These are phyloP conservation scores for Boletus bicolor DNA, from an alignment of 768 basidiomycete species.

Conservation along the genomic window DNA sequence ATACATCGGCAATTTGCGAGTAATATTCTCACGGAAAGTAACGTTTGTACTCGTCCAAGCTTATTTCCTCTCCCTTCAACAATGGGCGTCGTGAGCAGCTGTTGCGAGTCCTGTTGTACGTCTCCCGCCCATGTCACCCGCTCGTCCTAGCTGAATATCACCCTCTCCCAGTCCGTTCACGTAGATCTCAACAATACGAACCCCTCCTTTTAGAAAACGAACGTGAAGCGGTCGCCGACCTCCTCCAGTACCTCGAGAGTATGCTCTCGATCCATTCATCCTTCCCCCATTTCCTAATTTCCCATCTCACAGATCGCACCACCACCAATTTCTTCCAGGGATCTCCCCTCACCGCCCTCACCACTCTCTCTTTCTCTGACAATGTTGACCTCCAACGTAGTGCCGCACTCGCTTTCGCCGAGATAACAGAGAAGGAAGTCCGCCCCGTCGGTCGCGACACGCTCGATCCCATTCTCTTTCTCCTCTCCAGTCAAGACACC, in stretches of 20 bases:
- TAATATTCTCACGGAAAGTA: conserved; percentile 23
- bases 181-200: conserved; percentile 83
- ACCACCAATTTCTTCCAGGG: conserved; percentile 99
- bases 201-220: conserved; percentile 88
- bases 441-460: conserved; percentile 95
- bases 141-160: conserved; percentile 13
- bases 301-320: conserved; percentile 61
- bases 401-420: conserved; percentile 96
- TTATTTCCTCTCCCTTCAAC: conserved; percentile 1
- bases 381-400: conserved; percentile 98
- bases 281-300: not conserved
- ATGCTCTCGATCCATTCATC: conserved; percentile 29
- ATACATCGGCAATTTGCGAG: conserved; percentile 21
- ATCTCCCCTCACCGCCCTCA: conserved; percentile 86
- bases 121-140: conserved; percentile 13
- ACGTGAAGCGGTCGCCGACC: conserved; percentile 95
- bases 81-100: conserved; percentile 78
- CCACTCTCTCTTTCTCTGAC: conserved; percentile 96
- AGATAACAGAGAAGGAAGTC: conserved; percentile 99
- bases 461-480: conserved; percentile 95
- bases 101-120: conserved; percentile 83
- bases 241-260: conserved; percentile 98
- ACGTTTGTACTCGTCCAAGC: conserved; percentile 14
- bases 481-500: conserved; percentile 95
- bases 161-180: conserved; percentile 61